Base-by-base conservation (phyloP, 2,329 filamentous ascomycete species). In the Aureobasidium pullulans region DNA sequence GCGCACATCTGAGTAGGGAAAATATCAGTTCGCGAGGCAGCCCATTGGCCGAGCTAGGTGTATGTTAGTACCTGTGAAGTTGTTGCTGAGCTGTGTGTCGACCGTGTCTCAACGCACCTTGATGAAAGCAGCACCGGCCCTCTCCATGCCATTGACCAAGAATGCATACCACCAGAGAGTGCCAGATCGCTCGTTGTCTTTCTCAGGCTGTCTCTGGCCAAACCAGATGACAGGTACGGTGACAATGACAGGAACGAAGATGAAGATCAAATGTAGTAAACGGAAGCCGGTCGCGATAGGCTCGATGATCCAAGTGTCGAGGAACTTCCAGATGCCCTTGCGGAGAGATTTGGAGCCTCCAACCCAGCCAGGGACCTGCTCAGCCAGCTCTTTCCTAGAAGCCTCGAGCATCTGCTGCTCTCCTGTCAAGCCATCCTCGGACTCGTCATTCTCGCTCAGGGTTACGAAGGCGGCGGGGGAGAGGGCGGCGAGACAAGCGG, bases 91-190 rank as follows among this genome's bases (percentile, higher is more conserved):
- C 5, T 11, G 9, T 15, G 11, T 3, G 29, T 2, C 19, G 23
- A 15, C 4, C 10, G 6, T 19, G 15, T 40, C 2, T 19, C 8
- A 8, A 19, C 4, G 9, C 74, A 90, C 88, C 82, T 99, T 99
- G 76, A 99, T 99, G 70, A 99, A 99, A 0, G 94, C 91, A 46
- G 94, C 92, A 0, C 94, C 94, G 16, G 93, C 90, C 69, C 86
- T 81, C 74, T 99, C 93, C 94, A 99, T 97, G 31, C 88, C 82
- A 60, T 79, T 82, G 9, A 97, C 91, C 40, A 99, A 75, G 68
- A 96, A 94, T 3, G 79, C 79, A 75, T 96, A 99, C 94, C 94
- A 99, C 90, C 89, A 96, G 3, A 97, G 69, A 0, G 92, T 92
- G 0, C 94, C 93, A 6, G 77, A 80, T 63, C 90, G 81, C 75